A percentile compares a stretch with the other conserved stretches of the same genome.
Conservation (phyloP, 2,329 filamentous ascomycete species). For the Phyllosticta citriasiana region DNA sequence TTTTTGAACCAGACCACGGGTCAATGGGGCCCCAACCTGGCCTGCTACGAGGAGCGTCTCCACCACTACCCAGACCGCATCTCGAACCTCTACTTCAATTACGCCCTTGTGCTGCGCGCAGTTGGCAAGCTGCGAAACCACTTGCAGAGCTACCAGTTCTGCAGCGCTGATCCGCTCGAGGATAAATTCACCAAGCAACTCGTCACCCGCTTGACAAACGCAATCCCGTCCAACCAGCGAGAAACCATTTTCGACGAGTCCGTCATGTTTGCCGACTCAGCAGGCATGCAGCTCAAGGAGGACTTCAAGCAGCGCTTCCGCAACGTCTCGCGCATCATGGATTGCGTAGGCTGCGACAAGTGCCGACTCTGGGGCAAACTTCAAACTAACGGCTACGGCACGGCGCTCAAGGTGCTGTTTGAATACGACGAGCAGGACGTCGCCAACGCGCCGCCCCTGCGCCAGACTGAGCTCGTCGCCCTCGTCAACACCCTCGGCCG, state of each 20-base stretch:
- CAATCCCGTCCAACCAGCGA: constrained; percentile 47
- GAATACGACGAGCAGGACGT: constrained; percentile 68
- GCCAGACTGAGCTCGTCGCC: constrained; percentile 86
- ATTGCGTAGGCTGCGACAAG: constrained; percentile 97
- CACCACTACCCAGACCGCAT: constrained; percentile 81
- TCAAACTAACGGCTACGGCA: constrained; percentile 88
- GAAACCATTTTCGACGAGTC: constrained; percentile 85
- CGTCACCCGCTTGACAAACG: constrained; percentile 63
- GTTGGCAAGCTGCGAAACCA: constrained; percentile 82
- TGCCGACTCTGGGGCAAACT: constrained; percentile 97
- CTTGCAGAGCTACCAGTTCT: constrained; percentile 79
- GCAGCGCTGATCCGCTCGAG: constrained; percentile 71
- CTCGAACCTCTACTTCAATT: constrained; percentile 98
- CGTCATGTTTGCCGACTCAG: constrained; percentile 74
- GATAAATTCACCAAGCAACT: constrained; percentile 72
- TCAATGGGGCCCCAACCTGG: constrained; percentile 80
- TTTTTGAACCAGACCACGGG: constrained; percentile 93
- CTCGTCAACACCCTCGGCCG: constrained; percentile 89
- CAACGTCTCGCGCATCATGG: constrained; percentile 94
- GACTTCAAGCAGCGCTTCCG: constrained; percentile 96
- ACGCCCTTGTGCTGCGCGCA: constrained; percentile 84
- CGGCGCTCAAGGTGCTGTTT: constrained; percentile 90
- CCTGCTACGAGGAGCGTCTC: constrained; percentile 81
- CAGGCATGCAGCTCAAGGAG: constrained; percentile 70
- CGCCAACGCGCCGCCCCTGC: constrained; percentile 58